These are phyloP conservation scores for Cyberlindnera nakhonratchasimensis DNA, from an alignment of 805 yeast genomes.

Conservation along the genomic window DNA sequence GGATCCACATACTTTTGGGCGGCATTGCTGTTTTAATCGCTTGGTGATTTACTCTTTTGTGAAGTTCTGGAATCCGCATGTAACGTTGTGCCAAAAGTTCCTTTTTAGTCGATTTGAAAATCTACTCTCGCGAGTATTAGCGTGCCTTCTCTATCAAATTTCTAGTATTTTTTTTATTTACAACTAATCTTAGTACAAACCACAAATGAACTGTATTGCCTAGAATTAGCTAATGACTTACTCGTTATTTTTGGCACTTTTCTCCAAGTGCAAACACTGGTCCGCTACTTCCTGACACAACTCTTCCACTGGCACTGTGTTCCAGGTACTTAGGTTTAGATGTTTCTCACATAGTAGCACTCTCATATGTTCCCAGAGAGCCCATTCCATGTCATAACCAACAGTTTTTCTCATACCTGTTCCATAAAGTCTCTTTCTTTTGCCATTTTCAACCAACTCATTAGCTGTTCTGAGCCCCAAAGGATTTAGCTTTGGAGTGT, in stretches of 20 bases:
- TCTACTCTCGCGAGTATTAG: too few species aligned
- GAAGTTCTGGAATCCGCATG: too few species aligned
- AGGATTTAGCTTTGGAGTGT: conserved; percentile 33
- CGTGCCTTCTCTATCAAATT: too few species aligned
- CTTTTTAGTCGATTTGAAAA: too few species aligned
- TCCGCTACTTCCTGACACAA: conserved; percentile 11
- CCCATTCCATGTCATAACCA: conserved; percentile 50
- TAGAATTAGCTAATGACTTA: too few species aligned
- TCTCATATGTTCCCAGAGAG: conserved; percentile 51
- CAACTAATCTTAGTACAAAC: too few species aligned
- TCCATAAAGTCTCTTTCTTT: conserved; percentile 13
- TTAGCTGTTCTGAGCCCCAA: conserved; percentile 13
- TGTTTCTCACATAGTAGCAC: conserved; percentile 43
- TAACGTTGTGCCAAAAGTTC: too few species aligned
- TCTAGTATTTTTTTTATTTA: too few species aligned
- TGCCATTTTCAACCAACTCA: conserved; percentile 1
- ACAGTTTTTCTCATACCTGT: conserved; percentile 30
- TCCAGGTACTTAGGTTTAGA: conserved; percentile 40
- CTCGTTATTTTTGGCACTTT: conserved; percentile 2
- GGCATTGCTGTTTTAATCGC: too few species aligned
- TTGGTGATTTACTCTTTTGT: too few species aligned
- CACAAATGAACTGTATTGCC: too few species aligned
- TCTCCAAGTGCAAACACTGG: conserved; percentile 7
- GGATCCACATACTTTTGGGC: too few species aligned
- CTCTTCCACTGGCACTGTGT: conserved; percentile 12